Base-by-base conservation (phyloP, 2,329 filamentous ascomycete genomes). In the Colletotrichum somersetense region DNA sequence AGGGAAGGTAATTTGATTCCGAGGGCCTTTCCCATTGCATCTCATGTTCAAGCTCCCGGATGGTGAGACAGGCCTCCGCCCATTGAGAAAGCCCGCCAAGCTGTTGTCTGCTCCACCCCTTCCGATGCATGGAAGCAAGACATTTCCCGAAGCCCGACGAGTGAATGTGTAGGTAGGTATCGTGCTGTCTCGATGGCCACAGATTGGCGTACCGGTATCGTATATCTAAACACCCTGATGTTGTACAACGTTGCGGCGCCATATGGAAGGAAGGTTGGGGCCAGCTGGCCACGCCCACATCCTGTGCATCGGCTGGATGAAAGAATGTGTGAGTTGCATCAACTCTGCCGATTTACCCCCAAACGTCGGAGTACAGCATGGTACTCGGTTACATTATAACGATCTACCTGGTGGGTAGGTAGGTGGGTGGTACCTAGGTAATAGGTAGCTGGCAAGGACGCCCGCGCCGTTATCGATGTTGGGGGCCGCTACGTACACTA, bases 51-150 rank as follows among this genome's bases (percentile, higher is more conserved):
- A 72, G 70, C 70, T 72, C 66, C 56, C 46, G 30, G 40, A 70
- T 69, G 59, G 70, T 72, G 70, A 72, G 70, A 72, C 70, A 72
- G 61, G 61, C 33, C 38, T 48, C 56, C 40, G 58, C 52, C 50
- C 62, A 33, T 35, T 56, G 20, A 44, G 23, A 50, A 35, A 3
- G 23, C 42, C 66, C 66, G 33, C 52, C 46, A 66, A 48, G 30
- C 57, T 26, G 35, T 63, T n/a, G 40, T 56, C 38, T 50, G 38
- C 61, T 44, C 66, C 66, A 69, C 61, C 35, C 55, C 46, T 65
- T 55, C 67, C 55, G 14, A 62, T 57, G 42, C 33, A 33, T 16
- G 46, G 30, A 33, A 35, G 46, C 35, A 38, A 59, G 38, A 18
- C 16, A 23, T 18, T 48, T 44, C 35, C n/a, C 6, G 26, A 64